Percentiles rank a stretch among this genome's conserved stretches.
phyloP scores from a whole-genome alignment of 2,329 filamentous ascomycete species.

The Hymenoscyphus salicellus region DNA sequence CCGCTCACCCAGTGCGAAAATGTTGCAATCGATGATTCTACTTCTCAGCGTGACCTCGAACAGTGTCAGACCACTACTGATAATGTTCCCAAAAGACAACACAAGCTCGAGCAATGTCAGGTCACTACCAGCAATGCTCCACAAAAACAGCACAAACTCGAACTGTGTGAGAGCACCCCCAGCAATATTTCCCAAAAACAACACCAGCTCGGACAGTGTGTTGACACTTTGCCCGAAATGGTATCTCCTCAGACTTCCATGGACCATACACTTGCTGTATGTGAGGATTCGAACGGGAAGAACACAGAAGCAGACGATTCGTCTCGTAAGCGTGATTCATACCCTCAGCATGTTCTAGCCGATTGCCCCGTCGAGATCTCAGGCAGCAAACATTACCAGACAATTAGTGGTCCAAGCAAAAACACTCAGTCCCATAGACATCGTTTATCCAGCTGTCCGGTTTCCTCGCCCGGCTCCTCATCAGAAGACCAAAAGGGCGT shows the following conservation, averaged over 20 bases:
- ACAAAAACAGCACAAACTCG: background rate
- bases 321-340: background rate
- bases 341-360: background rate
- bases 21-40: background rate
- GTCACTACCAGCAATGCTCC: background rate
- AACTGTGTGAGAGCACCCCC: background rate
- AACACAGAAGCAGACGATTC: background rate
- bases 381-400: background rate
- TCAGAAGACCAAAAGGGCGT: background rate
- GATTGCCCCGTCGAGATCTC: background rate
- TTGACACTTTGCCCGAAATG: background rate
- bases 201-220: background rate
- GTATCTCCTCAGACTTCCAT: background rate
- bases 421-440: background rate
- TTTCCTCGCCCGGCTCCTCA: background rate
- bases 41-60: background rate
- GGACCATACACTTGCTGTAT: background rate
- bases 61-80: background rate
- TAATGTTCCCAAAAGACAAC: background rate
- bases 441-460: slow-evolving; percentile 1
- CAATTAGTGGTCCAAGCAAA: background rate
- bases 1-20: background rate
- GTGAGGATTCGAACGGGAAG: background rate
- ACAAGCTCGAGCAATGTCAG: background rate
- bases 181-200: background rate